Conservation (phyloP, 1,139 yeast genomes). For the Saccharomyces hybrid region DNA sequence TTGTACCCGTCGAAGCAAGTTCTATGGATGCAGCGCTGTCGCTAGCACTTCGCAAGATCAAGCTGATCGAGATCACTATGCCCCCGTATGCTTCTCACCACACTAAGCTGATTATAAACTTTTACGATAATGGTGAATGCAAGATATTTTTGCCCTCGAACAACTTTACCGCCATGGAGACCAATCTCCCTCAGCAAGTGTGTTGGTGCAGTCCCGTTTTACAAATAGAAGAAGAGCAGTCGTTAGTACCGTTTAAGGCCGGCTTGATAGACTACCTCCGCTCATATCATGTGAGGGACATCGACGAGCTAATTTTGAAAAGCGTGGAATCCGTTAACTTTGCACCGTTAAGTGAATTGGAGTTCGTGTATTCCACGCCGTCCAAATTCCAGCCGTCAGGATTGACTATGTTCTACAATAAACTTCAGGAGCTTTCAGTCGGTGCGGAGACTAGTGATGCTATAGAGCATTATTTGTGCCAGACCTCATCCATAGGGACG, state of each 20-base stretch:
- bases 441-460: constrained; percentile 3
- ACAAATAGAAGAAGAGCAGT: not conserved
- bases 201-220: constrained; percentile 54
- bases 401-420: not conserved
- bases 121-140: constrained; percentile 38
- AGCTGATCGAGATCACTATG: constrained; percentile 26
- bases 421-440: not conserved
- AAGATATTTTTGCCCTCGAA: constrained; percentile 54
- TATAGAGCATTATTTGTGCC: constrained; percentile 40
- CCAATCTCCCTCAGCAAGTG: constrained; percentile 54
- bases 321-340: constrained; percentile 39
- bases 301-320: constrained; percentile 32
- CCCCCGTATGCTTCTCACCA: constrained; percentile 46
- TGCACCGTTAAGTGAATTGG: constrained; percentile 38
- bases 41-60: constrained; percentile 11
- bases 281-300: constrained; percentile 33
- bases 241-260: constrained; percentile 31
- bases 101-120: constrained; percentile 58
- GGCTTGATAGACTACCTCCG: constrained; percentile 41
- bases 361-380: constrained; percentile 54
- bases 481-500: constrained; percentile 54
- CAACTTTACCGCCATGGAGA: constrained; percentile 49
- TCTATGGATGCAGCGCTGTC: constrained; percentile 4
- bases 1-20: constrained; percentile 14
- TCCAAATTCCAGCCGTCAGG: not conserved